Evolutionary conservation across 176 grass and related monocot species (phyloP).

Genomic region (Triticum dicoccoides): DNA sequence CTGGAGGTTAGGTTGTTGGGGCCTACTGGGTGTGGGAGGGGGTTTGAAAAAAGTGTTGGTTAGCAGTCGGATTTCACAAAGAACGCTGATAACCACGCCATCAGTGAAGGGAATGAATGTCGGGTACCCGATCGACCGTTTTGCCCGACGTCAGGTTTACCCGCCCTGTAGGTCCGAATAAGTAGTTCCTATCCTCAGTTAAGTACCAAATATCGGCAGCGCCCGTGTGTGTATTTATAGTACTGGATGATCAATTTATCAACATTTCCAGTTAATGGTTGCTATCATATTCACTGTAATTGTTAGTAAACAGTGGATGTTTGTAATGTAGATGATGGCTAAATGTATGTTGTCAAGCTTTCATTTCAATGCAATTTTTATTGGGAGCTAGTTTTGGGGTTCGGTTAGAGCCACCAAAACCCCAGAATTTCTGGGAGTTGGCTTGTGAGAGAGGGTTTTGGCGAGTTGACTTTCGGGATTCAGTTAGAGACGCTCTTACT

Average conservation of each 20-base stretch:
- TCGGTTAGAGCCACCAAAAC: background rate
- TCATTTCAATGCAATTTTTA: background rate
- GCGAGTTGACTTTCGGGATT: background rate
- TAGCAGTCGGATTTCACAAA: too few relatives aligned
- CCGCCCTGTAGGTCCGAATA: background rate
- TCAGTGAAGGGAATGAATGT: too few relatives aligned
- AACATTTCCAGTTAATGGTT: background rate
- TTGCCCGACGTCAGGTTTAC: too few relatives aligned
- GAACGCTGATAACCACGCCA: too few relatives aligned
- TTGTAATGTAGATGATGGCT: background rate
- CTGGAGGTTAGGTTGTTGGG: background rate
- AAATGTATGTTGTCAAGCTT: background rate
- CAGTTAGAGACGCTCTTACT: background rate
- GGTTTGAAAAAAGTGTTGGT: too few relatives aligned
- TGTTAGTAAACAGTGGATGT: background rate
- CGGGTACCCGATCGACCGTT: too few relatives aligned
- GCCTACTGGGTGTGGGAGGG: background rate
- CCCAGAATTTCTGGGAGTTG: background rate
- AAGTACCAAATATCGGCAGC: background rate
- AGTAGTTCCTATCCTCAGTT: background rate
- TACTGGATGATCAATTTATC: background rate
- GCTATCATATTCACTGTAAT: background rate
- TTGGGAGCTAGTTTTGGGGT: background rate
- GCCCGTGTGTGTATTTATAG: background rate
- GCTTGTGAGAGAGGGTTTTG: background rate